Conservation (phyloP, 352 stramenopile genomes). For the Aphanomyces cochlioides region DNA sequence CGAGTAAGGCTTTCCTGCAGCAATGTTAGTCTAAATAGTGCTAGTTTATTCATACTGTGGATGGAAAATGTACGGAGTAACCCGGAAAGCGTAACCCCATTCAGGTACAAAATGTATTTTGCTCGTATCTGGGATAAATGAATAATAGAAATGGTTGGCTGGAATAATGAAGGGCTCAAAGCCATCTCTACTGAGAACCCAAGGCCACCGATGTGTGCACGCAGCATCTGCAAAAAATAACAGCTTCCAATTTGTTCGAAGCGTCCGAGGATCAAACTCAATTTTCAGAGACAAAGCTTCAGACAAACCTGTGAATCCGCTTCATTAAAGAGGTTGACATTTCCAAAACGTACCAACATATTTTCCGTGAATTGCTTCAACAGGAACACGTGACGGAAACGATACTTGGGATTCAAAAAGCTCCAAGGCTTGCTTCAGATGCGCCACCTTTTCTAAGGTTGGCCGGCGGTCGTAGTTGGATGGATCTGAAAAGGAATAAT, state of each 20-base stretch:
- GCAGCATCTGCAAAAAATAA: conserved; percentile 19
- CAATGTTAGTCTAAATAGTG: background rate
- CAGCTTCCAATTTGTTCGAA: conserved; percentile 18
- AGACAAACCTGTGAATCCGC: conserved; percentile 9
- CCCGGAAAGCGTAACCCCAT: conserved; percentile 23
- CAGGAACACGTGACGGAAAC: conserved; percentile 5
- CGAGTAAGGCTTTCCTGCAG: background rate
- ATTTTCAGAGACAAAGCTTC: conserved; percentile 10
- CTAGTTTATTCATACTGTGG: background rate
- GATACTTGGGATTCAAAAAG: conserved; percentile 17
- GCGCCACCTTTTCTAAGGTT: conserved; percentile 13
- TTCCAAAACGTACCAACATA: conserved; percentile 22
- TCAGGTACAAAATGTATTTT: conserved; percentile 10
- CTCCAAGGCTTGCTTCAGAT: conserved; percentile 18
- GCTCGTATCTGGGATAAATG: conserved; percentile 13
- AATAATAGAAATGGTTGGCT: conserved; percentile 26
- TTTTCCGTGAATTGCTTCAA: conserved; percentile 21
- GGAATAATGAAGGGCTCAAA: conserved; percentile 15
- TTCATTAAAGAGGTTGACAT: background rate
- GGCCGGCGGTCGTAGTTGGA: conserved; percentile 9
- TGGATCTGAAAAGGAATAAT: background rate
- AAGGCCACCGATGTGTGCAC: conserved; percentile 12
- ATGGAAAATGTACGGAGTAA: conserved; percentile 24
- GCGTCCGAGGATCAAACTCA: conserved; percentile 20
- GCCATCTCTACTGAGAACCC: conserved; percentile 17